Evolutionary conservation across 139 green algal genomes (phyloP), one percentile per base, ranked within the genome.

Genomic region (Chlamydomonas sphaeroides): DNA sequence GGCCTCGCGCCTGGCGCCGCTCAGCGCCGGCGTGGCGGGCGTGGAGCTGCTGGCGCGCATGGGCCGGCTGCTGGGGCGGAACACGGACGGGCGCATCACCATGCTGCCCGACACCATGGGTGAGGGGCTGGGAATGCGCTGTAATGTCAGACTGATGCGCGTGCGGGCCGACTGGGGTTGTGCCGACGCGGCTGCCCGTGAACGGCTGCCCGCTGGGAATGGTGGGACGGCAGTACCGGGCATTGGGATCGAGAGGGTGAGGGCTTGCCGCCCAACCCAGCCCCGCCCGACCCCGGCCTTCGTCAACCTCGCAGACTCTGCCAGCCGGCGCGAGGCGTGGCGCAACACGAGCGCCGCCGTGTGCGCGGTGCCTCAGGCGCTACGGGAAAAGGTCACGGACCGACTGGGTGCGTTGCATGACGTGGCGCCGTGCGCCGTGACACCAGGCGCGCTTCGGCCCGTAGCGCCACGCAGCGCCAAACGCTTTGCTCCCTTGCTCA

Each of bases 271-370:
- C n/a, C n/a, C n/a, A 10, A 51, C 45, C 45, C 45, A 21, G 45
- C 45, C 45, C 45, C 45, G 10, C 45, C 45, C 45, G 10, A 10
- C 45, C 45, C 45, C 45, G 18, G 49, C 49, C n/a, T n/a, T n/a
- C n/a, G 18, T 20, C 49, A 20, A 2, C 49, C 49, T 41, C n/a
- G 72, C 72, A 80, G 72, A 80, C 10, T n/a, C n/a, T n/a, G n/a
- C n/a, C n/a, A n/a, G n/a, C n/a, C n/a, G n/a, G 36, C 72, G 72
- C 30, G 85, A 89, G 28, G 85, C 78, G 28, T 89, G 78, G 78
- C 78, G 78, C 49, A 73, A 89, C 65, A 66, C 62, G 25, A 57
- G n/a, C 17, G 79, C 78, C 6, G 38, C 76, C 49, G 78, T 83
- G 33, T 57, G 69, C 28, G 65, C 66, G 11, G 45, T 81, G 4